Percentiles rank a stretch among this genome's conserved stretches.
Evolutionary conservation across 2,329 filamentous ascomycete species (phyloP).

Genomic region (Drechslerella dactyloides): DNA sequence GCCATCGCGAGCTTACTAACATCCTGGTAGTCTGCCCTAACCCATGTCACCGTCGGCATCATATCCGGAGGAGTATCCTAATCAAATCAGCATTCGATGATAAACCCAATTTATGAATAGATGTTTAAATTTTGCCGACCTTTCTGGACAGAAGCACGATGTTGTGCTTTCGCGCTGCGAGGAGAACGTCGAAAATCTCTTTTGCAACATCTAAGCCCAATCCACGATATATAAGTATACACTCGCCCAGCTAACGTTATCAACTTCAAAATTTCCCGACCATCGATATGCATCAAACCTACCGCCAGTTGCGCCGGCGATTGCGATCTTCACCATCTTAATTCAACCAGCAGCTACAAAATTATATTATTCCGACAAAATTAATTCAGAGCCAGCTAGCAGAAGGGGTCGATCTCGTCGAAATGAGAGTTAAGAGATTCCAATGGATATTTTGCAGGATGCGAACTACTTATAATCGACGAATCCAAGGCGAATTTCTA

Average conservation of each 20-base stretch:
- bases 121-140: conserved; percentile 54
- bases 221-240: no score
- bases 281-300: conserved; percentile 40
- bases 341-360: not conserved
- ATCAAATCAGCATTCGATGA: conserved; percentile 6
- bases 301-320: conserved; percentile 62
- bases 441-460: conserved; percentile 3
- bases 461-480: no score
- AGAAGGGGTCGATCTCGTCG: no score
- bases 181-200: conserved; percentile 63
- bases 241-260: not conserved
- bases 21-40: conserved; percentile 61
- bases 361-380: not conserved
- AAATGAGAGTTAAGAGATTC: no score
- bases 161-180: conserved; percentile 63
- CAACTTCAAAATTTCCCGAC: no score
- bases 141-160: conserved; percentile 64
- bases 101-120: conserved; percentile 5
- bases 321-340: conserved; percentile 61
- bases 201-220: conserved; percentile 61
- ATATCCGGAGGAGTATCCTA: conserved; percentile 53
- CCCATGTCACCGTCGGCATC: conserved; percentile 58
- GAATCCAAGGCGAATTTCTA: no score
- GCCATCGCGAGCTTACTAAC: conserved; percentile 57
- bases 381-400: not conserved